Evolutionary conservation across 495 filamentous ascomycete genomes (phyloP), one percentile per base, ranked within the genome.

Genomic region (Aspergillus funiculosus): DNA sequence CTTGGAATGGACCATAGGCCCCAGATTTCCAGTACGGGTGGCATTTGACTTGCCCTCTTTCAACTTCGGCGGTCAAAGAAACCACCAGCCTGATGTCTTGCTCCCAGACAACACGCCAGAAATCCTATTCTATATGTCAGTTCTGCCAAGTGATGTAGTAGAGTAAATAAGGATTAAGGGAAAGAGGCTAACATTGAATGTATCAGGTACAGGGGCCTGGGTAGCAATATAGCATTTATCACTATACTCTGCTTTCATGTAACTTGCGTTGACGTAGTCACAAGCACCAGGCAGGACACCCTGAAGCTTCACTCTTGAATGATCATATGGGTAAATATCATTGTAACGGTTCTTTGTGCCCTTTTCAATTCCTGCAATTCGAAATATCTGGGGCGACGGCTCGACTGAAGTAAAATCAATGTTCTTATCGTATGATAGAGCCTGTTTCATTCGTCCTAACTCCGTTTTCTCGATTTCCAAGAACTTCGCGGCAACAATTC

Each of bases 51-150:
- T 95, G 94, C 6, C 94, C 91, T 19, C 92, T 86, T 71, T 98
- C 92, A 18, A 82, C 72, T 61, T 98, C 92, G n/a, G 92, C 91
- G 3, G 92, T 97, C 43, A 98, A 73, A 76, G 95, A 95, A 49
- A 98, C 90, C 43, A 98, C 79, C 21, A 97, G 86, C 41, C 89
- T 82, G 18, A 94, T 81, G 59, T 96, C 89, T 68, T 97, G 85
- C 58, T 97, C 91, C 92, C 92, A 98, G 32, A 96, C 75, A 15
- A 96, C 82, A 34, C 87, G 89, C 92, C 92, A 98, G 58, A 98
- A 98, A 66, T 98, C 92, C 91, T 95, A 63, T 29, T 21, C 6
- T n/a, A n/a, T 17, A 10, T 59, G 81, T 51, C 8, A 36, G 36
- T 30, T 4, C 14, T 24, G 18, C 7, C 29, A 20, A 20, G 9